Base-by-base conservation (phyloP, 805 yeast genomes). In the Saccharomycopsis olivae region DNA sequence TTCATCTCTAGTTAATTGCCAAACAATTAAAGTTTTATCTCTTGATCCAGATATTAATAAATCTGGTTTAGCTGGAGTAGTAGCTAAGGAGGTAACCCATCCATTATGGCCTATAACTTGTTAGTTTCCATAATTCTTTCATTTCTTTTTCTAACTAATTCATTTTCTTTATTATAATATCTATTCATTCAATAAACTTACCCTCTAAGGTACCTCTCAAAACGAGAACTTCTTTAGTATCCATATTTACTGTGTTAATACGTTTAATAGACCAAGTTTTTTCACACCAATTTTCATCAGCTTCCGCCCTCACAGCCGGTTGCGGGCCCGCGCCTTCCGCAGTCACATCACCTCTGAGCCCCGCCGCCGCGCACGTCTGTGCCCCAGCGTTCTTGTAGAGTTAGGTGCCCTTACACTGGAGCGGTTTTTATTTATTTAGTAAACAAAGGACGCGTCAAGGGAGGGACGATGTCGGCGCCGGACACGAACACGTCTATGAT, bases 161-260 rank as follows among this genome's bases (percentile, higher is more conserved):
- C 25, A 23, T 23, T 23, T 23, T 23, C 25, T 10, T 23, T 8
- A 23, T 23, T 23, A 8, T 8, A 23, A 10, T 23, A 23, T 8
- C 6, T 23, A 8, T 23, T 10, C 6, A 6, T 23, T 23, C 25
- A 6, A 23, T 23, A 6, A 23, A 23, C 10, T 23, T 23, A 66
- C 85, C 96, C 75, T 89, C 96, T 68, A 92, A 82, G 79, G 97
- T 85, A 69, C 97, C 99, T 81, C 97, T 88, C 69, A 92, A 84
- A 70, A 89, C 96, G 75, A 89, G 78, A 79, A 88, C 94, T 84
- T 88, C 96, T 70, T 75, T 80, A 61, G 74, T 75, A 69, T 87
- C 73, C 88, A 81, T 81, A 57, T 48, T 61, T 16, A 28, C 9
- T 28, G 30, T 9, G 8, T 28, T 28, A 15, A 8, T 23, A 23